Percentiles rank a stretch among this genome's conserved stretches.
These are phyloP conservation scores for Conringia planisiliqua DNA, from an alignment of 345 rosid species.

Conservation along the genomic window DNA sequence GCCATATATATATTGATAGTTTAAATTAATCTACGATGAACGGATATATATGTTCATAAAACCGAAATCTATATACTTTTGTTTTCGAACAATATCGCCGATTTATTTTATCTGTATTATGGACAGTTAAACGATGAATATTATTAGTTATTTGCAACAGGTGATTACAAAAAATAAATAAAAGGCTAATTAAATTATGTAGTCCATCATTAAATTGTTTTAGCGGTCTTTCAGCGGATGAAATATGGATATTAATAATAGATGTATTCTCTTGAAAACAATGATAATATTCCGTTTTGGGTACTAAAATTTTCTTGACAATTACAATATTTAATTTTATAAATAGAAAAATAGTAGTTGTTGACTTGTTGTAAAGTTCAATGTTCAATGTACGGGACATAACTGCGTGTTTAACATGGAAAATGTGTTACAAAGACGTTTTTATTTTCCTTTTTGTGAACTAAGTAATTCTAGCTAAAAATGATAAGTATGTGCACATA, in stretches of 20 bases:
- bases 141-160: background rate
- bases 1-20: conserved; percentile 1
- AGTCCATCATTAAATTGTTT: background rate
- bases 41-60: background rate
- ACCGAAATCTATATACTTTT: background rate
- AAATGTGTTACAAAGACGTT: conserved; percentile 30
- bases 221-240: background rate
- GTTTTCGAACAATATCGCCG: background rate
- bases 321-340: conserved; percentile 3
- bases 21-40: background rate
- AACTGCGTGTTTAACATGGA: conserved; percentile 20
- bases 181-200: background rate
- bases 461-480: background rate
- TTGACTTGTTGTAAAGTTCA: conserved; percentile 31
- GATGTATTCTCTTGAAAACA: conserved; percentile 3
- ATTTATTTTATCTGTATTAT: background rate
- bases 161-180: background rate
- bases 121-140: background rate
- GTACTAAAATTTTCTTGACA: conserved; percentile 6
- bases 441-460: background rate
- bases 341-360: conserved; percentile 9
- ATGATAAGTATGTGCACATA: background rate
- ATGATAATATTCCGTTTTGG: background rate
- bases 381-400: conserved; percentile 15
- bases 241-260: conserved; percentile 9